A percentile compares a stretch with the other conserved stretches of the same genome.
These are phyloP conservation scores for Scheffersomyces insectosa DNA, from an alignment of 1,139 yeast species.

Conservation along the genomic window DNA sequence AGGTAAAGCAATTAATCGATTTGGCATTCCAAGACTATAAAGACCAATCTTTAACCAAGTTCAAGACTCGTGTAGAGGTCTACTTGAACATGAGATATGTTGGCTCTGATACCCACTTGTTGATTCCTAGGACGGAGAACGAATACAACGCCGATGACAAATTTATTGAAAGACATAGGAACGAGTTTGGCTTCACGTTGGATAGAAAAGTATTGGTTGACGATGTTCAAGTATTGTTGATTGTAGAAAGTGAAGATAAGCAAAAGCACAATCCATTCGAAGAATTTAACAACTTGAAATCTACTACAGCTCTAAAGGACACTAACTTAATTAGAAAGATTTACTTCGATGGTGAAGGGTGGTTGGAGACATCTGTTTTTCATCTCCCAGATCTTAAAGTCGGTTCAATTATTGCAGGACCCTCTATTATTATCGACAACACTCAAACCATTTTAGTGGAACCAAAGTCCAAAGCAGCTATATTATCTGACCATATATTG, in stretches of 20 bases:
- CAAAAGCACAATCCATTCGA: conserved; percentile 34
- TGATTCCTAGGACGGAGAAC: conserved; percentile 44
- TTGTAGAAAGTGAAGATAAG: conserved; percentile 35
- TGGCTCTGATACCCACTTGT: conserved; percentile 85
- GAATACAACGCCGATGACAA: conserved; percentile 24
- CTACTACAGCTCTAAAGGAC: conserved; percentile 1
- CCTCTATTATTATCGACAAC: conserved; percentile 80
- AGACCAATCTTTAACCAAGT: conserved; percentile 29
- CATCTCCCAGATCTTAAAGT: conserved; percentile 47
- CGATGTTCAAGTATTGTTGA: conserved; percentile 64
- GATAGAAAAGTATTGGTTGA: conserved; percentile 66
- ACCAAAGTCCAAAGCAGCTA: conserved; percentile 65
- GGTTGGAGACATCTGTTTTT: conserved; percentile 54
- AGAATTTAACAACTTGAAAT: conserved; percentile 21
- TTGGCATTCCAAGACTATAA: conserved; percentile 33
- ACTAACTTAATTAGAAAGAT: conserved; percentile 16
- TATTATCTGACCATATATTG: conserved; percentile 60
- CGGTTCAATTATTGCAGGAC: conserved; percentile 66
- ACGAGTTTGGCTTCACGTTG: conserved; percentile 44
- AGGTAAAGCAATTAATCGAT: conserved; percentile 23
- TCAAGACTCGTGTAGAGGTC: conserved; percentile 48
- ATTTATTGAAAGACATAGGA: conserved; percentile 34
- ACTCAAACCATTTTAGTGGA: conserved; percentile 86
- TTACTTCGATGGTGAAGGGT: conserved; percentile 40
- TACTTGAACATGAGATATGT: conserved; percentile 77